phyloP scores from a whole-genome alignment of 495 filamentous ascomycete genomes.

The Penicillium alfredii region DNA sequence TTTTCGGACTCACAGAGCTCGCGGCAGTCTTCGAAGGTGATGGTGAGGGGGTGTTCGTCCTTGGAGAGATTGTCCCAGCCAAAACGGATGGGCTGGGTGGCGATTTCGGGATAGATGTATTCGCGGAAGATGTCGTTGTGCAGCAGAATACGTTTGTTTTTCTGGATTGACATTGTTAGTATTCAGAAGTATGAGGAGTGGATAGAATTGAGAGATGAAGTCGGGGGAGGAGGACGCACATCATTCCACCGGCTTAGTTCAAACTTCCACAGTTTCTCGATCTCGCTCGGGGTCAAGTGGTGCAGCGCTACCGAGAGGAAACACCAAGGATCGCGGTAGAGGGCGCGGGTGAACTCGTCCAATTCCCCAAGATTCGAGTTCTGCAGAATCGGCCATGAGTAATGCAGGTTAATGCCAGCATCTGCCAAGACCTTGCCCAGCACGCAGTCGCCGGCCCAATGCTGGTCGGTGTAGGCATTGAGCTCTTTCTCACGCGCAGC shows the following conservation, averaged over 20 bases:
- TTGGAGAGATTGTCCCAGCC: constrained; percentile 43
- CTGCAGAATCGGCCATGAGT: constrained; percentile 48
- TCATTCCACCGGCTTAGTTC: constrained; percentile 35
- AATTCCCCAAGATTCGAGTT: constrained; percentile 41
- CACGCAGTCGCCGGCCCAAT: constrained; percentile 67
- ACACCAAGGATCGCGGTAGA: constrained; percentile 48
- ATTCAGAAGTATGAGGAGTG: not conserved
- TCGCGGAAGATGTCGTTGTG: constrained; percentile 42
- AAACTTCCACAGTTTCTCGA: constrained; percentile 36
- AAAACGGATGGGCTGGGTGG: constrained; percentile 19
- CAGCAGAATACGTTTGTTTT: constrained; percentile 31
- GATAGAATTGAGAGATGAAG: not conserved
- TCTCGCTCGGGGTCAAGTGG: constrained; percentile 37
- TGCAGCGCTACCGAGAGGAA: constrained; percentile 52
- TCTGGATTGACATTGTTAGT: constrained; percentile 13
- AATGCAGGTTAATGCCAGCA: constrained; percentile 43
- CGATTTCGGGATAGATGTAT: constrained; percentile 35
- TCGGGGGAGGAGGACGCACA: constrained; percentile 15
- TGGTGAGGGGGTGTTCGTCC: constrained; percentile 29
- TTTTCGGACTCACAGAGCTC: constrained; percentile 22
- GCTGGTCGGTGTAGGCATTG: constrained; percentile 46
- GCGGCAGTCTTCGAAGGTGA: constrained; percentile 33
- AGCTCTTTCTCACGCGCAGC: constrained; percentile 40
- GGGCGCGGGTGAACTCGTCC: constrained; percentile 34
- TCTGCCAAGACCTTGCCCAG: constrained; percentile 54